Evolutionary conservation across 257 asterid species (phyloP), one percentile per base, ranked within the genome.

Genomic region (Solanum bulbocastanum): DNA sequence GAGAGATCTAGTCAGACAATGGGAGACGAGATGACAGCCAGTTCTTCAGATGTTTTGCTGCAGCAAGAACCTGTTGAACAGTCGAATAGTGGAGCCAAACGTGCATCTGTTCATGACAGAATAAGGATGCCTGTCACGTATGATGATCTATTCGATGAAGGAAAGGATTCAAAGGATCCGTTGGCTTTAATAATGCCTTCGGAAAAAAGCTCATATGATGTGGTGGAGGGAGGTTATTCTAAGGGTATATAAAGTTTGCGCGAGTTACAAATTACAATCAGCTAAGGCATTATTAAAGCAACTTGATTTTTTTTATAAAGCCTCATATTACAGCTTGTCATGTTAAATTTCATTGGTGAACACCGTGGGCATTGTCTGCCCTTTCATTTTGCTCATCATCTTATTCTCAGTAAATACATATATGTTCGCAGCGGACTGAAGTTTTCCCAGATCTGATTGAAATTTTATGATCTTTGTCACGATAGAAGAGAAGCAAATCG

Each of bases 111-210:
- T 91, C 98, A 88, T 83, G 94, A 94, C 36, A 92, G 98, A 27
- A 89, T 96, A 87, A 93, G 99, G 87, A 69, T 92, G 37, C 99
- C 98, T 13, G 96, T 94, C 86, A 33, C 92, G 18, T 96, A 96
- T 81, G 97, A 95, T 89, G 98, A 94, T 91, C 89, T 95, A 84
- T 89, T 93, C 49, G 85, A 46, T 44, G 69, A 68, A 90, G 69
- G 68, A 60, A 90, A 32, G 44, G 85, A 87, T 60, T 88, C 89
- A 83, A 88, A 90, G 78, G 93, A 91, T 52, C 87, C 84, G 18
- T 39, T 74, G 42, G 87, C 91, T 71, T 82, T 42, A 25, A 78
- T 25, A 14, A 52, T 16, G 62, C 40, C 68, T 49, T 30, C 1
- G 0, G 85, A 81, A 5, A 25, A 76, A 23, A 76, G 22, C 58